Evolutionary conservation across 352 stramenopile genomes (phyloP), one percentile per base, ranked within the genome.

Genomic region (Phytophthora ramorum): DNA sequence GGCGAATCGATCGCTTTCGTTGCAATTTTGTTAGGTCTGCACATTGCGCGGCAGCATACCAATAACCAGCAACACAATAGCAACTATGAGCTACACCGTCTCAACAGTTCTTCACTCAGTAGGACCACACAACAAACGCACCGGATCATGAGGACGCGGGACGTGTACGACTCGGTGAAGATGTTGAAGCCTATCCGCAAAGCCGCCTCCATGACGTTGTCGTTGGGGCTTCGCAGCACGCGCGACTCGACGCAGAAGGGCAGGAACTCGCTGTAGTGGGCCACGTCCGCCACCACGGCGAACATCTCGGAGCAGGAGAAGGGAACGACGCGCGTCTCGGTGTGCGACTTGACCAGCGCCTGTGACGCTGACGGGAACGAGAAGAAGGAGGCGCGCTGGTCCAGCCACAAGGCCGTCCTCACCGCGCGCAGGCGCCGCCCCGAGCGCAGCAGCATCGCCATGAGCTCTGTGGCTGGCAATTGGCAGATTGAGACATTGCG

Each of bases 111-210:
- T 30, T 13, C 6, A 26, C 16, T 24, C 56, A 24, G 41, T 8
- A 14, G 34, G 14, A 46, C 19, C 17, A 41, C 41, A 2, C 3
- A 17, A 10, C 19, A 22, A 2, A 64, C 62, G 48, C 38, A 90
- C 71, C 80, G 61, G 51, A 91, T 88, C 82, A 93, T 93, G 63
- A 90, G 78, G 32, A 92, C 85, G 41, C 85, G 79, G 30, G 87
- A 95, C 26, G 83, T 92, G 66, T 95, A 95, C 14, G 87, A 82
- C 66, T 95, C 87, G 26, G 87, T 92, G 53, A 95, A 95, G 45
- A 95, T 79, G 22, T 90, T 85, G 61, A 95, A 95, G 43, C 87
- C 87, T 12, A 95, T 71, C 16, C 78, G 74, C 47, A 95, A 59
- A 20, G 73, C 75, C 16, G 87, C 87, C 50, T 95, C 87, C 85